Conservation (phyloP, 352 stramenopile genomes). For the Thalassiosira pacifica region DNA sequence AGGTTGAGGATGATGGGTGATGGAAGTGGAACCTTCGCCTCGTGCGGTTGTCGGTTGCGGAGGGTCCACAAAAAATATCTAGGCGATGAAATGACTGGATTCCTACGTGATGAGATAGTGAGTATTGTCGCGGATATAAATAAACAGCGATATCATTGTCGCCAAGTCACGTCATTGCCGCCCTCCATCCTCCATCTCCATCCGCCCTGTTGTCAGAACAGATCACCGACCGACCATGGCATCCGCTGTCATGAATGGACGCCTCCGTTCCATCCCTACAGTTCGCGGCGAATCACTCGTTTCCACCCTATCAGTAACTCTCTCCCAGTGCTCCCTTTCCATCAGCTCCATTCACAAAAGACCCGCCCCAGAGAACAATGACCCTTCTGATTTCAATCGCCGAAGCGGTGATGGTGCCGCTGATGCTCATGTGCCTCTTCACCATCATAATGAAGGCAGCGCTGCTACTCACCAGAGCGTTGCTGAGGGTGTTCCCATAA, state of each 20-base stretch:
- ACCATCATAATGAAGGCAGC: background rate
- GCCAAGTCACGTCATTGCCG: too few relatives aligned
- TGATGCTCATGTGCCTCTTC: constrained; percentile 2
- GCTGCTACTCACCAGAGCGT: background rate
- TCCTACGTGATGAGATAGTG: too few relatives aligned
- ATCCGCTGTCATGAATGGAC: background rate
- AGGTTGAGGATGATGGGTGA: too few relatives aligned
- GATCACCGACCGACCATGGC: background rate
- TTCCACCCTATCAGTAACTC: background rate
- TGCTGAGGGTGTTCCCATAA: background rate
- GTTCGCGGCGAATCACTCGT: background rate
- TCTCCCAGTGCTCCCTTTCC: background rate
- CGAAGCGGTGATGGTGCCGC: background rate
- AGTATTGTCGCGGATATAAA: too few relatives aligned
- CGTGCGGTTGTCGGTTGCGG: too few relatives aligned
- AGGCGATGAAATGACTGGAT: too few relatives aligned
- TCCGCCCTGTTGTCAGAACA: too few relatives aligned
- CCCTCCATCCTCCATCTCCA: too few relatives aligned
- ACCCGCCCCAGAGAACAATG: background rate
- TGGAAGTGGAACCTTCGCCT: too few relatives aligned
- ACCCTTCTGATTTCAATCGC: background rate
- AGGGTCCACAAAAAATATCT: too few relatives aligned
- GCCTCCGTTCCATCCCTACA: background rate
- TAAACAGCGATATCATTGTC: too few relatives aligned
- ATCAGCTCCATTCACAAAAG: background rate